These are phyloP conservation scores for Penicillium polonicum DNA, from an alignment of 2,329 filamentous ascomycete species.

Conservation along the genomic window DNA sequence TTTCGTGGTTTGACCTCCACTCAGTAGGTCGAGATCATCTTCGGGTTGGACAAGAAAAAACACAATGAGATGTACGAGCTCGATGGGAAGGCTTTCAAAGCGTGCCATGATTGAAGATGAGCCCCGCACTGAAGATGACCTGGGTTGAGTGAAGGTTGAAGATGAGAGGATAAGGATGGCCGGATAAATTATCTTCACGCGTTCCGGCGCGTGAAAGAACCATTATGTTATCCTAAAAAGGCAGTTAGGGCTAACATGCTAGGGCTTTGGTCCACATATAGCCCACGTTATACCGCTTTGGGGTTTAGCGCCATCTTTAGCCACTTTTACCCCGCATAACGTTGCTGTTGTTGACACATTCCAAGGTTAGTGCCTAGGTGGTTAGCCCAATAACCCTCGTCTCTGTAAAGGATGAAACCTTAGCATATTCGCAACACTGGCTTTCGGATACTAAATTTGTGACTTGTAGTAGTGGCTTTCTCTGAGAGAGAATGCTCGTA, in stretches of 20 bases:
- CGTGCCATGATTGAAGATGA: conserved; percentile 14
- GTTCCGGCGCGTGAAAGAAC: background rate
- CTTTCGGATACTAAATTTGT: too few relatives aligned
- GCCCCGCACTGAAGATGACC: background rate
- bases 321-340: background rate
- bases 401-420: too few relatives aligned
- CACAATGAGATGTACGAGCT: conserved; percentile 21
- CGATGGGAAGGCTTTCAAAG: conserved; percentile 20
- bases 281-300: background rate
- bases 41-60: conserved; percentile 5
- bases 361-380: too few relatives aligned
- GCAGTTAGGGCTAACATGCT: background rate
- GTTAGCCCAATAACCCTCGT: too few relatives aligned
- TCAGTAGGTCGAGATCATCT: background rate
- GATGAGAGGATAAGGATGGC: too few relatives aligned
- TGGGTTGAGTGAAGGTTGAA: background rate
- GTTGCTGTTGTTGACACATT: background rate
- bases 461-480: too few relatives aligned
- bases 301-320: background rate
- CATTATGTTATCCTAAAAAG: background rate
- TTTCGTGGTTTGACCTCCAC: background rate
- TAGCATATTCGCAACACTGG: too few relatives aligned
- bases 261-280: background rate
- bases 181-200: background rate
- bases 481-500: too few relatives aligned